Percentiles rank a stretch among this genome's conserved stretches.
Conservation (phyloP, 805 yeast genomes). For the Scheffersomyces stipitis region DNA sequence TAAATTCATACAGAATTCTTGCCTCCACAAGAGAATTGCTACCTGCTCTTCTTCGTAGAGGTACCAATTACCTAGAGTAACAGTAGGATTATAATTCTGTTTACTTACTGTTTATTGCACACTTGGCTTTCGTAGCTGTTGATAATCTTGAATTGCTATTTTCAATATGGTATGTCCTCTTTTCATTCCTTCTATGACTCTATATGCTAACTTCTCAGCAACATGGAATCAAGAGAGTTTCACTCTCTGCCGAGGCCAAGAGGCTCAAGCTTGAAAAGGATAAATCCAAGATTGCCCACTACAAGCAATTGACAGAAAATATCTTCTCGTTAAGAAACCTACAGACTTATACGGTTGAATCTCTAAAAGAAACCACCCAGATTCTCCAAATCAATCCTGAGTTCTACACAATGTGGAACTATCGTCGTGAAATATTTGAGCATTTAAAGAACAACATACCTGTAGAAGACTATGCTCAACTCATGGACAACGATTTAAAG, state of each 20-base stretch:
- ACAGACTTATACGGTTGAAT: constrained; percentile 18
- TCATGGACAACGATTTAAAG: constrained; percentile 57
- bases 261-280: constrained; percentile 57
- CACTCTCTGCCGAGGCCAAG: constrained; percentile 55
- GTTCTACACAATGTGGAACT: constrained; percentile 87
- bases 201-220: no score
- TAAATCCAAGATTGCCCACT: constrained; percentile 55
- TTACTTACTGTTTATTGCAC: no score
- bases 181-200: no score
- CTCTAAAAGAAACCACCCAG: constrained; percentile 54
- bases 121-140: no score
- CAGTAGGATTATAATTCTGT: no score
- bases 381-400: constrained; percentile 77
- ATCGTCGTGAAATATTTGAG: constrained; percentile 67
- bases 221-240: constrained; percentile 74
- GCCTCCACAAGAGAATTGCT: no score
- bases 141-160: no score
- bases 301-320: constrained; percentile 44
- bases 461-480: constrained; percentile 13
- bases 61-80: no score
- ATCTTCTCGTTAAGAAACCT: constrained; percentile 36
- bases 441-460: constrained; percentile 21
- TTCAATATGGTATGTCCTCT: no score
- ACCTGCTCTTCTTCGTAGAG: no score
- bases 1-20: no score